Base-by-base conservation (phyloP, 495 filamentous ascomycete genomes). In the Apodospora peruviana region DNA sequence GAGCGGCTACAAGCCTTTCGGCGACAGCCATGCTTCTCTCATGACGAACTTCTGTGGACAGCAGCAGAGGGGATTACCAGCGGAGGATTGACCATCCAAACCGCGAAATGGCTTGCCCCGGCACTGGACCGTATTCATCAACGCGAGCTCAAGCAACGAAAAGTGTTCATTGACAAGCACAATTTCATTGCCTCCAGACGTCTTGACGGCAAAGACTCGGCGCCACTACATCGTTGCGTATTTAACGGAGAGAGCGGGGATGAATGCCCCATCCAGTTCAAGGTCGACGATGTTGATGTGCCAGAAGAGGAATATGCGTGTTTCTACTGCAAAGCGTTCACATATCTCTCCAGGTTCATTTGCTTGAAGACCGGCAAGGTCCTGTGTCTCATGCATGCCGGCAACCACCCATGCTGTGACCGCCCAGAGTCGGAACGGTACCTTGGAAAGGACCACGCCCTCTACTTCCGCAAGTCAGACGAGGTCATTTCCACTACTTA, bases 31-130 rank as follows among this genome's bases (percentile, higher is more conserved):
- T 96, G 91, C 63, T 98, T 98, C 64, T 96, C 93, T 2, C 93
- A 98, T 49, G 93, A 98, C 64, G 93, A 97, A 64, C 68, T 98
- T n/a, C 73, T 98, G 5, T 83, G 94, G 62, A 94, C 93, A 2
- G 93, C 90, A 8, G 75, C 75, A 1, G 77, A 81, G 43, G 76
- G 76, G 3, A 65, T 71, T 50, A 85, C 86, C 19, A 76, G 76
- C 32, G 77, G 85, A 34, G 87, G 93, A 52, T 75, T 85, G 29
- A 86, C 87, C 0, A 97, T 98, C 46, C 85, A 90, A 53, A 96
- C 91, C 16, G 90, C 93, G 2, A 95, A 91, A 66, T 98, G 93
- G 80, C 76, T 98, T 34, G 86, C 86, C 2, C 91, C 91, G 2
- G 93, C 93, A 16, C 70, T 98, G 34, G 82, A 86, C 40, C 80